A percentile compares a stretch with the other conserved stretches of the same genome.
phyloP scores from a whole-genome alignment of 805 yeast genomes.

The Allodekkera sacchari region DNA sequence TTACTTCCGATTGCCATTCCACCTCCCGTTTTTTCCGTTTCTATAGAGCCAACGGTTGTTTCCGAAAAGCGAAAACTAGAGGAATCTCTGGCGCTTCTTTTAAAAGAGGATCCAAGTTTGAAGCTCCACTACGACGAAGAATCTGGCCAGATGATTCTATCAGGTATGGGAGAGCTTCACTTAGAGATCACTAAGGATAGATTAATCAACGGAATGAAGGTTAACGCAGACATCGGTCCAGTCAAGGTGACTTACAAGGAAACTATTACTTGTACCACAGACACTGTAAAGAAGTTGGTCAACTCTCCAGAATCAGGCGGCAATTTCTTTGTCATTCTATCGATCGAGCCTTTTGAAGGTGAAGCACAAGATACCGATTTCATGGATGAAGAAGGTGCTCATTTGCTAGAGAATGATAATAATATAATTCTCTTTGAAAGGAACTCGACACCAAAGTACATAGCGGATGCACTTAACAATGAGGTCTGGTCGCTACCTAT shows the following conservation, averaged over 20 bases:
- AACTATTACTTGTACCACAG: constrained; percentile 29
- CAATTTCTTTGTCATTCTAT: constrained; percentile 17
- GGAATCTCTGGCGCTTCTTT: constrained; percentile 51
- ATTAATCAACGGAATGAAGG: constrained; percentile 71
- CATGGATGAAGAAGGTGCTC: constrained; percentile 31
- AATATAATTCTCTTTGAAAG: constrained; percentile 33
- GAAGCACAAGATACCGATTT: constrained; percentile 21
- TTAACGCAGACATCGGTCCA: constrained; percentile 70
- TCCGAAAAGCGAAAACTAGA: constrained; percentile 76
- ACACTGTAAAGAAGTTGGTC: constrained; percentile 15
- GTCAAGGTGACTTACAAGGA: constrained; percentile 90
- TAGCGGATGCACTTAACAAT: constrained; percentile 12
- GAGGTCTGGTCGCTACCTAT: constrained; percentile 39
- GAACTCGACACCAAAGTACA: constrained; percentile 15
- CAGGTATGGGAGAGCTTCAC: constrained; percentile 93
- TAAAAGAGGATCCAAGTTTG: constrained; percentile 90
- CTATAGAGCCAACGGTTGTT: constrained; percentile 73
- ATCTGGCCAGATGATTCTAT: constrained; percentile 75
- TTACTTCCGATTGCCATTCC: constrained; percentile 79
- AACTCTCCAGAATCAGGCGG: constrained; percentile 10
- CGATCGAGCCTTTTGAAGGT: constrained; percentile 26
- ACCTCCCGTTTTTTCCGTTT: constrained; percentile 85
- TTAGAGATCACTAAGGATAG: constrained; percentile 81
- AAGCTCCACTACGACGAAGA: constrained; percentile 69
- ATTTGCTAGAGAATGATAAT: constrained; percentile 36